These are phyloP conservation scores for thale cress (Arabidopsis thaliana) DNA, from an alignment of 345 rosid genomes.

Conservation along the genomic window DNA sequence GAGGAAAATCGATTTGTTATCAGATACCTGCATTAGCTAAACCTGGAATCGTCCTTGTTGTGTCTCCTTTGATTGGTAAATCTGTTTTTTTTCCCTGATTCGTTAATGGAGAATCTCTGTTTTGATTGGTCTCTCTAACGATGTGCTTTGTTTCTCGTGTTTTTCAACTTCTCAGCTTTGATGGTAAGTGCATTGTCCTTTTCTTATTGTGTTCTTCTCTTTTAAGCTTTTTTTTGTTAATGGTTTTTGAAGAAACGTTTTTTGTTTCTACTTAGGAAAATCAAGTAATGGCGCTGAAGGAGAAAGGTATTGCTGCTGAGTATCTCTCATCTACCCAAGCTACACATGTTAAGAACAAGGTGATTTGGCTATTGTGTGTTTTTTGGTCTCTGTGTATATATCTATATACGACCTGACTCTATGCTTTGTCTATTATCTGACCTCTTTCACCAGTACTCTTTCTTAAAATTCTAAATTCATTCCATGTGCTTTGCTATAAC, in stretches of 20 bases:
- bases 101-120: conserved; percentile 3
- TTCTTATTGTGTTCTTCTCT: neutral
- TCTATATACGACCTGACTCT: neutral
- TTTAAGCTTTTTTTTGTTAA: neutral
- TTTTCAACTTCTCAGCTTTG: conserved; percentile 64
- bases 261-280: conserved; percentile 63
- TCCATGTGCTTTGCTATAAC: neutral
- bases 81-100: neutral
- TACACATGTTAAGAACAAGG: conserved; percentile 63
- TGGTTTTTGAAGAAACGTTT: neutral
- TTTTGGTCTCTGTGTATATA: neutral
- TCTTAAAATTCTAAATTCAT: neutral
- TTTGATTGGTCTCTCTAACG: conserved; percentile 23
- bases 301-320: conserved; percentile 92
- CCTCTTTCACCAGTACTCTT: neutral
- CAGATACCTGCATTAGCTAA: conserved; percentile 94
- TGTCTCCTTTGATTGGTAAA: conserved; percentile 92
- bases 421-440: neutral
- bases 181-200: conserved; percentile 62
- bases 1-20: conserved; percentile 97
- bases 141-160: conserved; percentile 31
- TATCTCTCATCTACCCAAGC: conserved; percentile 88
- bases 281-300: conserved; percentile 85
- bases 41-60: conserved; percentile 87
- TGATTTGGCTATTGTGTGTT: conserved; percentile 26